Conservation (phyloP, 768 basidiomycete species). For the Pulveroboletus frians region DNA sequence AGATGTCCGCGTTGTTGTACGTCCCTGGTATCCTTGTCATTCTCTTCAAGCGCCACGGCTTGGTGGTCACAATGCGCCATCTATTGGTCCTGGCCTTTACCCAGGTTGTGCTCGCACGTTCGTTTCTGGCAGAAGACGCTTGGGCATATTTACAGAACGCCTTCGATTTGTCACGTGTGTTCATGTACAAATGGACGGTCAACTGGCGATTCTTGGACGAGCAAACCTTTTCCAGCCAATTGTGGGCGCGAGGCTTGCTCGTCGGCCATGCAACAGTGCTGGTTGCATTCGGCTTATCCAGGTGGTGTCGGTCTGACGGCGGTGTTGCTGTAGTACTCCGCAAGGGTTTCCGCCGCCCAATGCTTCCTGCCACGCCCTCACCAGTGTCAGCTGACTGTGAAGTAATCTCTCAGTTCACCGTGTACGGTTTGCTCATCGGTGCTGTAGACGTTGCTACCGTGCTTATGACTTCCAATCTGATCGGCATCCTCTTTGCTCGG, state of each 20-base stretch:
- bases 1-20: constrained; percentile 92
- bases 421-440: constrained; percentile 12
- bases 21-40: constrained; percentile 84
- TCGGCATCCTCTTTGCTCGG: constrained; percentile 88
- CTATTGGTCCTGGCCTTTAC: constrained; percentile 32
- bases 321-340: constrained; percentile 53
- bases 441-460: constrained; percentile 68
- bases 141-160: constrained; percentile 67
- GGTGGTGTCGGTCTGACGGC: constrained; percentile 75
- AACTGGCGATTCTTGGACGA: constrained; percentile 92
- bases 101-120: constrained; percentile 61
- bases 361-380: constrained; percentile 40
- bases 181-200: constrained; percentile 95
- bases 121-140: constrained; percentile 61
- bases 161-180: constrained; percentile 83
- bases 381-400: constrained; percentile 61
- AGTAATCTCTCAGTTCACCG: constrained; percentile 20
- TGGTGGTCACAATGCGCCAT: constrained; percentile 48
- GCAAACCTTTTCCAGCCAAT: constrained; percentile 61
- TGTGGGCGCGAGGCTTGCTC: constrained; percentile 60
- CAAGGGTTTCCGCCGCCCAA: constrained; percentile 50
- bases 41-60: constrained; percentile 67
- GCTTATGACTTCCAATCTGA: constrained; percentile 85
- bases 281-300: constrained; percentile 58
- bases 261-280: constrained; percentile 59